Evolutionary conservation across 768 basidiomycete genomes (phyloP), one percentile per base, ranked within the genome.

Genomic region (Cubamyces lactineus): DNA sequence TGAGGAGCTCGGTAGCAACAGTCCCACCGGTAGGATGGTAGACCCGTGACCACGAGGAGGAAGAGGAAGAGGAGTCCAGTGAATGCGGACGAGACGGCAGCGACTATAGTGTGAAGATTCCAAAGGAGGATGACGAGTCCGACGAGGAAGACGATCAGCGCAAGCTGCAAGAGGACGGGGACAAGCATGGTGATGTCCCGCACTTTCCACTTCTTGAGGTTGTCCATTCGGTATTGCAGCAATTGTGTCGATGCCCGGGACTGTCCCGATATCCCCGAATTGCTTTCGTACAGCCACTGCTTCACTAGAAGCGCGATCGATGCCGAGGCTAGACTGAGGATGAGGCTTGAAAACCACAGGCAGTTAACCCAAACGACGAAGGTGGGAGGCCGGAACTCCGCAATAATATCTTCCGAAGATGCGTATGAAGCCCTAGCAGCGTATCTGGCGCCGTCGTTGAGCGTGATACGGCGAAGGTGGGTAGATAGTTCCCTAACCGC

Each of bases 221-320:
- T 67, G 9, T 67, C 50, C 52, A 64, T 63, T 12, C 72, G 69
- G n/a, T 67, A 67, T 12, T 72, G 71, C 2, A 68, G 67, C 3
- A 64, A 52, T 15, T 64, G 65, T 0, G 63, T 65, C 26, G 65
- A 59, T n/a, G 66, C 67, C 7, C 67, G 66, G 0, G 71, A 53
- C n/a, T 65, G 62, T 2, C 64, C 66, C 13, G 69, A 66, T 23
- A 64, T 53, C 12, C 59, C 59, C 11, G 64, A 38, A 19, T 46
- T 56, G 45, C 68, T 69, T 15, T 68, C 65, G 26, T 64, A 63
- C 1, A 72, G 24, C 72, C 70, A 72, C 45, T 73, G 71, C 53
- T 72, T 74, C 8, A 69, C 67, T 6, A 70, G 55, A 46, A 70
- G 66, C 26, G 67, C 66, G 40, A 69, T 53, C 9, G 71, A 55